These are phyloP conservation scores for Dianthus caryophyllus DNA, from an alignment of 148 eudicot species.

Conservation along the genomic window DNA sequence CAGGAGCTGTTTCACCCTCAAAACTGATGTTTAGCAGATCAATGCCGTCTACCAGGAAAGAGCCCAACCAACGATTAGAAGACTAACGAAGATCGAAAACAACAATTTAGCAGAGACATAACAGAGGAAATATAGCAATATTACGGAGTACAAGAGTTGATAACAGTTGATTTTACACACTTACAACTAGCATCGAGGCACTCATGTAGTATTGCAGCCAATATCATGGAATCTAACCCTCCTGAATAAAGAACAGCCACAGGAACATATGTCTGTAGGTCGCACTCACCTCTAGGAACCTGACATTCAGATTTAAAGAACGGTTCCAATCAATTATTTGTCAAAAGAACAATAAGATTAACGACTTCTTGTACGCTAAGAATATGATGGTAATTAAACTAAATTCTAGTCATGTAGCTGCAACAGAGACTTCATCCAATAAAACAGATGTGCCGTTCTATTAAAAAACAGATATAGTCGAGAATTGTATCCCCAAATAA, in stretches of 20 bases:
- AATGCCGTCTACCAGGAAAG: slow-evolving; percentile 60
- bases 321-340: background rate
- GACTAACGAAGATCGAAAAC: background rate
- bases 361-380: background rate
- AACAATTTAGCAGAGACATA: background rate
- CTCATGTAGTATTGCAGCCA: slow-evolving; percentile 80
- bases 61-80: slow-evolving; percentile 3
- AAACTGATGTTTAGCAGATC: slow-evolving; percentile 95
- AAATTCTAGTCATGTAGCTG: background rate
- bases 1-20: slow-evolving; percentile 82
- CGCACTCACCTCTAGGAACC: slow-evolving; percentile 30
- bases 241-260: slow-evolving; percentile 95
- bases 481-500: background rate
- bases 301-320: slow-evolving; percentile 21
- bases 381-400: background rate
- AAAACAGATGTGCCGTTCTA: background rate
- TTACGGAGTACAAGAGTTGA: background rate
- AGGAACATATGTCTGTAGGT: slow-evolving; percentile 45
- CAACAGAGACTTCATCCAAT: background rate
- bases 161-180: slow-evolving; percentile 18
- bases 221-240: slow-evolving; percentile 94
- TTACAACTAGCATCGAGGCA: slow-evolving; percentile 74
- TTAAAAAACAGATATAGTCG: background rate
- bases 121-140: background rate
- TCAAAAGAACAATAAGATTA: slow-evolving; percentile 4